Evolutionary conservation across 768 basidiomycete genomes (phyloP).

Genomic region (Mycena filopes): DNA sequence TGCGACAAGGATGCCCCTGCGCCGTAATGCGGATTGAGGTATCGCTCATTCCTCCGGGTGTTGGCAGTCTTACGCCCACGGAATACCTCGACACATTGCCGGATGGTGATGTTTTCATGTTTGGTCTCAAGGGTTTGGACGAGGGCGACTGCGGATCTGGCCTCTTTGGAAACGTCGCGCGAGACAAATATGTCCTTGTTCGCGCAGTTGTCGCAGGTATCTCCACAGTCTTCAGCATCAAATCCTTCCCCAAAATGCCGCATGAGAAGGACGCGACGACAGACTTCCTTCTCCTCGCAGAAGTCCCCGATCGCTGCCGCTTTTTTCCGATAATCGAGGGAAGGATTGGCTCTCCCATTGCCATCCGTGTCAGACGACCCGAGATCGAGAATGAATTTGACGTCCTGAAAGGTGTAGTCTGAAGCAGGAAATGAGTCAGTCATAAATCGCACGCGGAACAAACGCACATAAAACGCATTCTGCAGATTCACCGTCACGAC

Average conservation of each 20-base stretch:
- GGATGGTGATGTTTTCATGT: background rate
- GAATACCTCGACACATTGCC: background rate
- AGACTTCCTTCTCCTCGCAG: background rate
- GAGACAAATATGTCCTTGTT: background rate
- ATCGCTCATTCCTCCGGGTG: background rate
- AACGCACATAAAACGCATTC: conserved; percentile 10
- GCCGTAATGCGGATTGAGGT: background rate
- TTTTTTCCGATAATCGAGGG: background rate
- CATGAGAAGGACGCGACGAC: conserved; percentile 11
- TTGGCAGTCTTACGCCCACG: background rate
- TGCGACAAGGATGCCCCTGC: background rate
- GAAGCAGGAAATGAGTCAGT: background rate
- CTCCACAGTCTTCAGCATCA: background rate
- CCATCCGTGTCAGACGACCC: too few species aligned
- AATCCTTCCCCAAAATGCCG: conserved; percentile 16
- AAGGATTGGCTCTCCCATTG: background rate
- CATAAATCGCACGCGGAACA: background rate
- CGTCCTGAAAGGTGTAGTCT: conserved; percentile 7
- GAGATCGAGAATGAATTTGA: background rate
- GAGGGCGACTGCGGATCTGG: background rate
- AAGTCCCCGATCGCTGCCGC: background rate
- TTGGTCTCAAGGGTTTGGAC: background rate
- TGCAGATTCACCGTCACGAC: conserved; percentile 6
- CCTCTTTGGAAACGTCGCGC: conserved; percentile 3
- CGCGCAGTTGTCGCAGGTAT: conserved; percentile 1